Conservation (phyloP, 169 alveolate species). For the Babesia ovata region DNA sequence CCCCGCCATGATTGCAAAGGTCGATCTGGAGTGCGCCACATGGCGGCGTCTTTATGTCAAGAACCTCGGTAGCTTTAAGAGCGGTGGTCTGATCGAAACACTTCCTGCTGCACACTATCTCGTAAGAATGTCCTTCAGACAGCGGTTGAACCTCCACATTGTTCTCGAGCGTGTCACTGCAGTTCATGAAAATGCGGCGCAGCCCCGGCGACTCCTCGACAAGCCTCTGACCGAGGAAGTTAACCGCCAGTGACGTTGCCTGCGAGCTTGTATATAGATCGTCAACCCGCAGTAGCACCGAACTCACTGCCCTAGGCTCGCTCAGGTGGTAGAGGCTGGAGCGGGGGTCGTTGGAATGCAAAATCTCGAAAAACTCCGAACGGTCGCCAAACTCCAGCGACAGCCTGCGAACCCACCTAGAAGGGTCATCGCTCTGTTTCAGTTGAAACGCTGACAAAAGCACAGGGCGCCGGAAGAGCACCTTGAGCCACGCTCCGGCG, state of each 20-base stretch:
- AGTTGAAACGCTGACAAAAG: constrained; percentile 65
- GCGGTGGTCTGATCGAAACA: background rate
- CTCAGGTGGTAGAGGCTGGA: constrained; percentile 58
- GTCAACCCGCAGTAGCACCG: constrained; percentile 20
- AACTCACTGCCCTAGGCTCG: constrained; percentile 65
- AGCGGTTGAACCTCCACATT: constrained; percentile 34
- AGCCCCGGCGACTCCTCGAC: constrained; percentile 30
- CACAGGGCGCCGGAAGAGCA: constrained; percentile 70
- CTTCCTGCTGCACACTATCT: constrained; percentile 14
- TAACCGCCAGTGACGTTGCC: constrained; percentile 24
- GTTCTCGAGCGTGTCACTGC: constrained; percentile 25
- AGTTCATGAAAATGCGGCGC: constrained; percentile 15
- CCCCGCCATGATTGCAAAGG: constrained; percentile 23
- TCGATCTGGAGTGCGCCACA: constrained; percentile 37
- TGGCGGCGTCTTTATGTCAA: constrained; percentile 9
- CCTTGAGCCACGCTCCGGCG: constrained; percentile 67
- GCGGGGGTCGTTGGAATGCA: constrained; percentile 71
- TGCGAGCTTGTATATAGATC: constrained; percentile 32
- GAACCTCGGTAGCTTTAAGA: background rate
- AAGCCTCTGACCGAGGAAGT: constrained; percentile 24
- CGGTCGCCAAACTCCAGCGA: constrained; percentile 69
- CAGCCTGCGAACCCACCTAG: constrained; percentile 74
- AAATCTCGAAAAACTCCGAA: constrained; percentile 57
- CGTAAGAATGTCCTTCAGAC: constrained; percentile 31
- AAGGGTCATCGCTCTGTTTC: constrained; percentile 71